Evolutionary conservation across 257 asterid species (phyloP), one percentile per base, ranked within the genome.

Genomic region (Solanum bulbocastanum): DNA sequence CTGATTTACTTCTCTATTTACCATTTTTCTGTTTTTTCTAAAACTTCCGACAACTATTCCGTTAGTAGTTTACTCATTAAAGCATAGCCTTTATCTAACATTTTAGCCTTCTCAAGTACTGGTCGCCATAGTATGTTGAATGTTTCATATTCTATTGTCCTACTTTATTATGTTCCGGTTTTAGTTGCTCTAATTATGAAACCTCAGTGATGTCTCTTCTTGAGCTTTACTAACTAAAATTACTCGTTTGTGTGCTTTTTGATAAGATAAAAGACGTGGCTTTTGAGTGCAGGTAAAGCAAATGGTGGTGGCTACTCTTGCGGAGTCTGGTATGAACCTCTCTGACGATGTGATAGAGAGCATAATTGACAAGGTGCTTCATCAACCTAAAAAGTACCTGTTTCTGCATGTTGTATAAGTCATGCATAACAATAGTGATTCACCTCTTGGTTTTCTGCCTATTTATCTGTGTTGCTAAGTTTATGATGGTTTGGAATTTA

Each of bases 261-360:
- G 65, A 79, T 44, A 25, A 42, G 27, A 79, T 79, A 44, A 79
- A 42, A 44, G 65, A 25, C 22, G 39, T 86, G 79, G 30, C 88
- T 89, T 87, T 74, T 35, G 71, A 78, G 83, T 68, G 32, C 91
- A 96, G 99, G 99, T 96, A 89, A 96, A 96, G 90, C 99, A 95
- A 94, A 96, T 96, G 99, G 99, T 96, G 89, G 99, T 96, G 40
- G 99, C 98, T 35, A 95, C 98, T 84, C 98, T 96, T 58, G 98
- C 98, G 62, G 99, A 95, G 92, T 96, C 99, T 88, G 99, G 99
- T 44, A 96, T 96, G 99, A 95, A 95, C 93, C 95, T 96, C 65
- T 95, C 99, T 35, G 99, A 96, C 88, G 98, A 96, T 79, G 98
- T 96, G 87, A 95, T 95, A 42, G 99, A 96, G 92, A 96, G 99